Evolutionary conservation across 2,329 filamentous ascomycete genomes (phyloP), one percentile per base, ranked within the genome.

Genomic region (Hawksworthiomyces lignivorus): DNA sequence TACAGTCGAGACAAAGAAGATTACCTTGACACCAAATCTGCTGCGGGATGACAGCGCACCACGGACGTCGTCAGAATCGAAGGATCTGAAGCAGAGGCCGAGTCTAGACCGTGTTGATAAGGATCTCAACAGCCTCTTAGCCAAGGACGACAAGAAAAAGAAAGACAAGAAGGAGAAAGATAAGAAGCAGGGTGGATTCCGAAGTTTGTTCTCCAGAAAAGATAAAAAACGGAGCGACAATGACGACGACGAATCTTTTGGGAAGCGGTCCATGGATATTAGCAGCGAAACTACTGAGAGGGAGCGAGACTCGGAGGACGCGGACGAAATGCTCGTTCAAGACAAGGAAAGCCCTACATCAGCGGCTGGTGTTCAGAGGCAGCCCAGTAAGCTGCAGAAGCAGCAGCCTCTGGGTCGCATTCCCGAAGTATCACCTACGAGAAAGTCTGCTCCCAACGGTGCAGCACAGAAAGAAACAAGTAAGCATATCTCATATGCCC

Each of bases 1-100:
- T 56, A 87, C 79, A 24, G 84, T 87, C 28, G 92, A 97, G 62
- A 96, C 92, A 3, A 88, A 94, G 62, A 97, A 97, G 67, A 97
- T 98, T 52, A 94, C 89, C 1, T 75, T 98, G 33, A 98, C 92
- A 4, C 92, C 92, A 2, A 94, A 94, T 52, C 66, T 98, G 40
- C 68, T 97, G 30, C 81, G 90, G 31, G 90, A 97, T 51, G 89
- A 96, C 52, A 73, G 69, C 50, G 63, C 69, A 30, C 52, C 63
- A 12, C 60, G 71, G 66, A 59, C 69, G 62, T 60, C 73, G 62
- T 60, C 70, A 65, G 60, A 90, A 71, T 70, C 60, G 9, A 66
- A 65, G 50, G 79, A 70, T 53, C 54, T 58, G 45, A 77, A 74
- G 60, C 66, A 72, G 42, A 71, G 77, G 38, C 68, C 75, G 38